Evolutionary conservation across 2,329 filamentous ascomycete species (phyloP).

Genomic region (Decorospora gaudefroyi): DNA sequence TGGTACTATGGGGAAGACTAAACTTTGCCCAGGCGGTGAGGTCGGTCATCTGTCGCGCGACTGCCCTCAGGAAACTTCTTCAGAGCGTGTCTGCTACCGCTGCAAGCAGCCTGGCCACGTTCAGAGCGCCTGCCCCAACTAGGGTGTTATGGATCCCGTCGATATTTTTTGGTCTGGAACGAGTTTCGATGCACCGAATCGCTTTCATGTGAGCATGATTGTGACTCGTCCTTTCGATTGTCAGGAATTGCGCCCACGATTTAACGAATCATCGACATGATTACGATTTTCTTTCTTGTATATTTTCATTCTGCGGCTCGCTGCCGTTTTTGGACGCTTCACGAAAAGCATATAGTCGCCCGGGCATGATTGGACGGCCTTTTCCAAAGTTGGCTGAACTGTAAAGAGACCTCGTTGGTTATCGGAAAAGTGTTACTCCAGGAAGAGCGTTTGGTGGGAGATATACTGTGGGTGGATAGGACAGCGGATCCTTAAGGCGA

Average conservation of each 20-base stretch:
- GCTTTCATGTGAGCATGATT: conserved; percentile 21
- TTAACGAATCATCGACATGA: conserved; percentile 41
- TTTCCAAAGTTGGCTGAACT: conserved; percentile 39
- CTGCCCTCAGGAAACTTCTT: conserved; percentile 87
- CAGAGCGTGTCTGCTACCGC: conserved; percentile 99
- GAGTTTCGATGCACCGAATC: conserved; percentile 34
- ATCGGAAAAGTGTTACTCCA: conserved; percentile 43
- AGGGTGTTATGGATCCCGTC: conserved; percentile 47
- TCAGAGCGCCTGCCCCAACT: conserved; percentile 91
- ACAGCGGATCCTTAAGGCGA: conserved; percentile 42
- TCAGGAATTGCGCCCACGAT: conserved; percentile 36
- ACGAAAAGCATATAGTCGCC: conserved; percentile 47
- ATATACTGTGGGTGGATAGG: conserved; percentile 40
- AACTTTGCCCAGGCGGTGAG: conserved; percentile 65
- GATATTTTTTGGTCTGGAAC: conserved; percentile 40
- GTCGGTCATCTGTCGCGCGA: conserved; percentile 94
- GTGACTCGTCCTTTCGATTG: conserved; percentile 33
- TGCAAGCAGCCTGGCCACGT: conserved; percentile 87
- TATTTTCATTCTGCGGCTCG: conserved; percentile 48
- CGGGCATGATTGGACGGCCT: conserved; percentile 47
- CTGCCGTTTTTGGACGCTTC: conserved; percentile 46
- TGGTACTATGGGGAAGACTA: conserved; percentile 23
- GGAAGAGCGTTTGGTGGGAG: conserved; percentile 42
- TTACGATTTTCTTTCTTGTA: conserved; percentile 49
- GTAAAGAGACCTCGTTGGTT: conserved; percentile 45